Evolutionary conservation across 108 stramenopile genomes (phyloP), one percentile per base, ranked within the genome.

Genomic region (Skeletonema menzelii): DNA sequence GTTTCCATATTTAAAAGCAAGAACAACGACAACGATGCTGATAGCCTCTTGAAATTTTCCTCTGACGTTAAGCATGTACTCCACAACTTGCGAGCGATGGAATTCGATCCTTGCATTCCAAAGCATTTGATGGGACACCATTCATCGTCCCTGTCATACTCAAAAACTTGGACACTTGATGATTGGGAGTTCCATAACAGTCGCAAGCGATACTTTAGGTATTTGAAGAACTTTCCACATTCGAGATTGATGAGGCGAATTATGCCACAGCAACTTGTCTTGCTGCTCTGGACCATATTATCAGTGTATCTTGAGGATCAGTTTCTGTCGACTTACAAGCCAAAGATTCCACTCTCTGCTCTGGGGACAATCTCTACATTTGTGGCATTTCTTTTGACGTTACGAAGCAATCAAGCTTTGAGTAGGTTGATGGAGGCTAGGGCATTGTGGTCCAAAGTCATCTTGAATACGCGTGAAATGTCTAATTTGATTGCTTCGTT

Each of bases 341-440:
- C 58, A 17, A 31, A 55, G 13, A 58, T 84, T 30, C 79, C 82
- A 19, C 38, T 89, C 28, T 46, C 82, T 11, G 35, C 82, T n/a
- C 57, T 89, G 24, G 47, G 64, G 14, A 61, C 83, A 3, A 37
- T 87, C 1, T 85, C 82, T 13, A 82, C 84, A n/a, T 86, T 86
- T 67, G 79, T 89, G 27, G 88, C 82, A 8, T 65, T 73, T n/a
- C 62, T 89, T 8, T 53, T 83, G 55, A 87, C 84, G 24, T 49
- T 87, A 53, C 35, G 88, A 62, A 79, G 78, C 22, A 89, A 89
- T 69, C 85, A 86, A 76, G 83, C 82, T 0, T 38, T 86, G 20
- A 78, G 60, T 75, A 64, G 88, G 13, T 61, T 87, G 60, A 60
- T 69, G 22, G 78, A 89, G 8, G 86, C 57, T 14, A 56, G 88